phyloP scores from a whole-genome alignment of 169 alveolate genomes.

The Plasmodium yoelii region DNA sequence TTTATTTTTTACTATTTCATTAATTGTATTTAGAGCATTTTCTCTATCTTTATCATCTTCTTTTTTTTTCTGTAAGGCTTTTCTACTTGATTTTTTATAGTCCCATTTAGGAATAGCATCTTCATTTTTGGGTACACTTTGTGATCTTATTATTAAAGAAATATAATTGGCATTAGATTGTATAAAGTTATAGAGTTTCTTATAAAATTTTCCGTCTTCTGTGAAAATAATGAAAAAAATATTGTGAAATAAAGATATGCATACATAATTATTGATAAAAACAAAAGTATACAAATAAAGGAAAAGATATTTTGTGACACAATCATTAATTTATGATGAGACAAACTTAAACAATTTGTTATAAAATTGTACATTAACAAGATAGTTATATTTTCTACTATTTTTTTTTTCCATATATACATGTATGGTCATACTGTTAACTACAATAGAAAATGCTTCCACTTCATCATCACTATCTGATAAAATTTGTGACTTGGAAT shows the following conservation, averaged over 20 bases:
- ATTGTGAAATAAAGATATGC: background rate
- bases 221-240: background rate
- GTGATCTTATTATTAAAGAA: constrained; percentile 28
- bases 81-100: constrained; percentile 1
- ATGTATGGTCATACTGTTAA: constrained; percentile 21
- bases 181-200: constrained; percentile 48
- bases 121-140: constrained; percentile 3
- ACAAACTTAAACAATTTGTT: no score
- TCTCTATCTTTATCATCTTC: constrained; percentile 25
- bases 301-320: no score
- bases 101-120: constrained; percentile 4
- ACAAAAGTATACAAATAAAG: no score
- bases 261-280: no score
- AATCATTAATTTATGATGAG: no score
- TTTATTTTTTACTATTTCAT: constrained; percentile 40
- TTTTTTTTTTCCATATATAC: no score
- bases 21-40: constrained; percentile 22
- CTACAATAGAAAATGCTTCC: constrained; percentile 16
- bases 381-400: no score
- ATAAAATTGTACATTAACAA: no score
- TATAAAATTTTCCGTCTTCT: constrained; percentile 67
- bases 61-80: constrained; percentile 13
- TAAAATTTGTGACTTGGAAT: background rate
- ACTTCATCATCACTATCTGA: constrained; percentile 31
- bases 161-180: constrained; percentile 46